Evolutionary conservation across 192 early-diverging fungal genomes (phyloP), one percentile per base, ranked within the genome.

Genomic region (Glomus cerebriforme): DNA sequence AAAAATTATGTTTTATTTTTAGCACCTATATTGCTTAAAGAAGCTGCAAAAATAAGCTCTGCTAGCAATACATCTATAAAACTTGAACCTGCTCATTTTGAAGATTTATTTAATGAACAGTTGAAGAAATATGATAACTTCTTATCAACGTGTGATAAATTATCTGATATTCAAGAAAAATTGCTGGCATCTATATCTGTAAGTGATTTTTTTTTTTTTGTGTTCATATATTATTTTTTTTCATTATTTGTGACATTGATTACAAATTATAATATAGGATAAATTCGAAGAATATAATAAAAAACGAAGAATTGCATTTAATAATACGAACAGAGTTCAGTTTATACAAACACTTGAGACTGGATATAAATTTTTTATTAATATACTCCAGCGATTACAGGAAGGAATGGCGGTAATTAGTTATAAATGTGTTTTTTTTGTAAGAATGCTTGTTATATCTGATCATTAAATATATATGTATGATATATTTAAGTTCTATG

Each of bases 81-180:
- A 82, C 91, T 92, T 76, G 92, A 94, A 73, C 85, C 92, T 9
- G 90, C 91, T 29, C 92, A 93, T 77, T 92, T 95, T 60, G 93
- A 95, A 63, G 90, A 92, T 19, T 79, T 93, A 54, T 94, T 96
- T 86, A 85, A 85, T 13, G 86, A 90, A 73, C 87, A 92, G 27
- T 73, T 97, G 24, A 83, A 89, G 59, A 91, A 90, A 73, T 97
- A 97, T 70, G 90, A 92, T 74, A 82, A 83, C 3, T 93, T 90
- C 84, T 75, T 87, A 58, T 13, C 86, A 88, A 19, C 87, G 91
- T 49, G 86, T 92, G 73, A 75, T 19, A 54, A 54, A 54, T 54
- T 54, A 54, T 54, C 86, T 0, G 88, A 89, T 35, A 86, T 88
- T 1, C 95, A 97, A 74, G 85, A 85, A 31, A 82, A 89, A 24